Conservation (phyloP, 2,329 filamentous ascomycete species). For the Purpureocillium takamizusanense region DNA sequence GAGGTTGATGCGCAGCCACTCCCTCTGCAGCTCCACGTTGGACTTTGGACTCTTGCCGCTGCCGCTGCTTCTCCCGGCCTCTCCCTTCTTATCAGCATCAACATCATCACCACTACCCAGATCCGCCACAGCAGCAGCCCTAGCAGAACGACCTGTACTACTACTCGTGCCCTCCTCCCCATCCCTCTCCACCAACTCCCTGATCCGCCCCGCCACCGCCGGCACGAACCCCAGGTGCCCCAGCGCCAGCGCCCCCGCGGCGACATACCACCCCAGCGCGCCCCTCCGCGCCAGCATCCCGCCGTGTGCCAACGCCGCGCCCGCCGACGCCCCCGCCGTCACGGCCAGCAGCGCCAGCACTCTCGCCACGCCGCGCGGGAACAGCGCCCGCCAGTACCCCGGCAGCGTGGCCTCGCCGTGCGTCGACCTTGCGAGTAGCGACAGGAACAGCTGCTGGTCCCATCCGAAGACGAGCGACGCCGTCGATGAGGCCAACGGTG, state of each 20-base stretch:
- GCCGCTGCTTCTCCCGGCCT: too few species aligned
- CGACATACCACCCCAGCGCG: conserved; percentile 21
- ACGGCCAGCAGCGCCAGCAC: conserved; percentile 23
- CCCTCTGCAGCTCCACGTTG: conserved; percentile 18
- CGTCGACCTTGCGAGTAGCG: conserved; percentile 16
- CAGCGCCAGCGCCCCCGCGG: conserved; percentile 18
- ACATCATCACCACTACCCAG: too few species aligned
- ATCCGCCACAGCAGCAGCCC: too few species aligned
- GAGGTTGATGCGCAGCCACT: conserved; percentile 22
- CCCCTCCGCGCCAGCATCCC: conserved; percentile 13
- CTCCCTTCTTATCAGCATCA: too few species aligned
- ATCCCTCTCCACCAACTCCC: conserved; percentile 14
- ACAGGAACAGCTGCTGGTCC: conserved; percentile 34
- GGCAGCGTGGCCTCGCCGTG: conserved; percentile 28
- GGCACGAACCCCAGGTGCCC: conserved; percentile 25
- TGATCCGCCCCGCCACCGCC: conserved; percentile 20
- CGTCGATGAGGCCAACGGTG: conserved; percentile 38
- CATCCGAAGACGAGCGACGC: conserved; percentile 34
- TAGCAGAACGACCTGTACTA: too few species aligned
- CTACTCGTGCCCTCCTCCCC: too few species aligned
- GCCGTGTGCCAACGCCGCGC: conserved; percentile 14
- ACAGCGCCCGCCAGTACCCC: conserved; percentile 31
- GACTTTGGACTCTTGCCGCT: conserved; percentile 8
- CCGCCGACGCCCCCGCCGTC: conserved; percentile 21
- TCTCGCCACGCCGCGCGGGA: conserved; percentile 22